Base-by-base conservation (phyloP, 495 filamentous ascomycete species). In the Xylaria longipes region DNA sequence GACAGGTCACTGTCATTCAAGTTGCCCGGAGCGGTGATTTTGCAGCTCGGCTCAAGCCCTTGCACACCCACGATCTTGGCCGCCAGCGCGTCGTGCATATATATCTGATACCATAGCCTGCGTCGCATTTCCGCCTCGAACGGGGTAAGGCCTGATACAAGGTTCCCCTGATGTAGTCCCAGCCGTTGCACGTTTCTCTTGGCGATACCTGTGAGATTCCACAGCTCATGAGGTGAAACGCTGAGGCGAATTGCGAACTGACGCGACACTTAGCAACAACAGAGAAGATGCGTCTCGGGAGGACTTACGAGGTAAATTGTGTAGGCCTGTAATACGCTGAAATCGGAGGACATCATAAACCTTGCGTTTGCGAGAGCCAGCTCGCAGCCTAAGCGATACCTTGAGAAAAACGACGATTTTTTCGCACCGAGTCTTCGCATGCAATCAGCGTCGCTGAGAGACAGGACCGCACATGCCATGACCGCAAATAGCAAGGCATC, bases 61-160 rank as follows among this genome's bases (percentile, higher is more conserved):
- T 57, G 52, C 6, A 57, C 25, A 20, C 52, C 52, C 52, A 12
- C 52, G 15, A 31, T 15, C 52, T 57, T 31, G 11, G 52, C 52
- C 17, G 52, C 25, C 29, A 57, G 25, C 25, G 52, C 52, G 25
- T 57, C 52, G 52, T 31, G 15, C 52, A 31, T 57, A 2, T 0
- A 29, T 29, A 57, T 31, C 5, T 57, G 52, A 57, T 29, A 31
- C 52, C 52, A 57, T 17, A 57, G 14, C 29, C 52, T 57, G 15
- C 52, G 52, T 31, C 52, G 52, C 52, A 57, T 57, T 31, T 57
- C 52, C 52, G 15, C 27, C 27, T 57, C 52, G 29, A 57, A 57
- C 4, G 52, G 52, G 12, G 52, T 17, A 31, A 57, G 1, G 52
- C 52, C 52, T 27, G 3, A 17, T 57, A 57, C 15, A 3, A 50